Evolutionary conservation across 2,329 filamentous ascomycete genomes (phyloP).

Genomic region (Nemania sp.): DNA sequence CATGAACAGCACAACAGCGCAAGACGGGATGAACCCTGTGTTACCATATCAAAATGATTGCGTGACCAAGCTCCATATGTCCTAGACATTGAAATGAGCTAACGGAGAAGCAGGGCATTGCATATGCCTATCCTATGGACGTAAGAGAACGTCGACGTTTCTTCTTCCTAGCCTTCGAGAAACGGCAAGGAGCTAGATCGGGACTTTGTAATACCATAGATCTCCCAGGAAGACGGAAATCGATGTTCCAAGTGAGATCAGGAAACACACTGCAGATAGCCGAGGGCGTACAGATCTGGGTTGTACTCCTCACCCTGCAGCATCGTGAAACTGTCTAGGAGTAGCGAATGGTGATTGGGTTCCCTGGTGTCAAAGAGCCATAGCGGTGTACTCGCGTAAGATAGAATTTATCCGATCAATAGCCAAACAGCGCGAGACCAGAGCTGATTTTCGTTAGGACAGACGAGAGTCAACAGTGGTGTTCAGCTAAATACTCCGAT

Average conservation of each 20-base stretch:
- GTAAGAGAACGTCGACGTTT: conserved; percentile 39
- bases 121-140: conserved; percentile 33
- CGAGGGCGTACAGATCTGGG: conserved; percentile 51
- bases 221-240: conserved; percentile 48
- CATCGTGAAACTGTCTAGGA: conserved; percentile 50
- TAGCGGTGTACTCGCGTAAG: conserved; percentile 28
- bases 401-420: conserved; percentile 24
- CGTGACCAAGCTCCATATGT: conserved; percentile 49
- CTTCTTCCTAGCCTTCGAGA: conserved; percentile 43
- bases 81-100: conserved; percentile 51
- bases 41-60: conserved; percentile 48
- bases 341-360: conserved; percentile 39
- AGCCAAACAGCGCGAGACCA: conserved; percentile 11
- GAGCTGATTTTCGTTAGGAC: conserved; percentile 7
- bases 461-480: neutral
- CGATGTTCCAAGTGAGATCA: conserved; percentile 49
- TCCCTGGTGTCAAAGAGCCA: conserved; percentile 21
- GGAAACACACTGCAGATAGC: conserved; percentile 51
- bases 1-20: conserved; percentile 32
- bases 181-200: conserved; percentile 44
- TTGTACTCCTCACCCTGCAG: conserved; percentile 48
- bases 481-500: conserved; percentile 33
- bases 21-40: conserved; percentile 44
- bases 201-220: conserved; percentile 45
- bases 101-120: conserved; percentile 41